Conservation (phyloP, 352 stramenopile species). For the Peronospora farinosa region DNA sequence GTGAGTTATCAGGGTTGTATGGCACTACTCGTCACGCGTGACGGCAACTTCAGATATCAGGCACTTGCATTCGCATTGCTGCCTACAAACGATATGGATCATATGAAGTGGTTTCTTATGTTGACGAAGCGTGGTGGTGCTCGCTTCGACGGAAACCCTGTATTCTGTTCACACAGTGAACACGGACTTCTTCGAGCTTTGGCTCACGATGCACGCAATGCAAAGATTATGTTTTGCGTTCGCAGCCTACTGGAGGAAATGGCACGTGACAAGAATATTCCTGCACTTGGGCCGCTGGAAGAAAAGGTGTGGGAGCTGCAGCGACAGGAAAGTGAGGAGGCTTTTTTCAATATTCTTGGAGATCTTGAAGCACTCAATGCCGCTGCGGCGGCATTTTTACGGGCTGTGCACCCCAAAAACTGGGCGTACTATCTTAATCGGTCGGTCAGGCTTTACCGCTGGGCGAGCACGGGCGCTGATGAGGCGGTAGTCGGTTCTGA, state of each 20-base stretch:
- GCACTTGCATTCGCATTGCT: slow-evolving; percentile 64
- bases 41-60: slow-evolving; percentile 64
- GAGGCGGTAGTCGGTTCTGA: slow-evolving; percentile 54
- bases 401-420: slow-evolving; percentile 51
- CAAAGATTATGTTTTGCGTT: slow-evolving; percentile 70
- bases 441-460: slow-evolving; percentile 57
- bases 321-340: slow-evolving; percentile 46
- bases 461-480: slow-evolving; percentile 54
- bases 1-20: slow-evolving; percentile 68
- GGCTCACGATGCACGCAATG: slow-evolving; percentile 40
- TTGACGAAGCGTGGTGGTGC: slow-evolving; percentile 46
- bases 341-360: slow-evolving; percentile 41
- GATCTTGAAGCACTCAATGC: slow-evolving; percentile 52
- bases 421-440: slow-evolving; percentile 66
- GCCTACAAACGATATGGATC: slow-evolving; percentile 53
- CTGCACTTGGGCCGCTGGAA: slow-evolving; percentile 50
- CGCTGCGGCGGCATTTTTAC: slow-evolving; percentile 48
- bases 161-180: slow-evolving; percentile 59
- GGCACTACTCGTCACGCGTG: slow-evolving; percentile 52
- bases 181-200: slow-evolving; percentile 53
- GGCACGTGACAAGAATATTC: slow-evolving; percentile 70
- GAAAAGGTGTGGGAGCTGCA: slow-evolving; percentile 62
- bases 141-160: slow-evolving; percentile 41
- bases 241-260: slow-evolving; percentile 61
- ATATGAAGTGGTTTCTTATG: slow-evolving; percentile 71